Evolutionary conservation across 1,284 basidiomycete genomes (phyloP).

Genomic region (Coniferiporia weirii): DNA sequence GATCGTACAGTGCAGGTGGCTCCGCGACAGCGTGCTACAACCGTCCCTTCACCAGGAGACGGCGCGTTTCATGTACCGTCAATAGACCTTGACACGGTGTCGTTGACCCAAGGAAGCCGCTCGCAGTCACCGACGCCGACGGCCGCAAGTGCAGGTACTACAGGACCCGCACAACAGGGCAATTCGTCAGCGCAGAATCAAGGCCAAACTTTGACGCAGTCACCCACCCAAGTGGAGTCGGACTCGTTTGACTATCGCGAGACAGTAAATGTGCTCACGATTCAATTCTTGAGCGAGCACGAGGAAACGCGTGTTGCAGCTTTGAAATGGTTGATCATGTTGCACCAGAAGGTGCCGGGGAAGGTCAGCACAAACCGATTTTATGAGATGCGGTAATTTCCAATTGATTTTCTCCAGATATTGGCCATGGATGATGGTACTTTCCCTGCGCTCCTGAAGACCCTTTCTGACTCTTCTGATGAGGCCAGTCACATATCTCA

Average conservation of each 20-base stretch:
- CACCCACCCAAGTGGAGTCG: constrained; percentile 35
- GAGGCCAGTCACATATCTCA: constrained; percentile 49
- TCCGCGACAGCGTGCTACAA: constrained; percentile 36
- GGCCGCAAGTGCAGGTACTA: constrained; percentile 27
- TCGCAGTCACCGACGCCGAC: constrained; percentile 53
- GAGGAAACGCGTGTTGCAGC: constrained; percentile 95
- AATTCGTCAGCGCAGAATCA: constrained; percentile 20
- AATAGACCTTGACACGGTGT: not conserved
- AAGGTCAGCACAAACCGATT: constrained; percentile 52
- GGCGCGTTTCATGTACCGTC: not conserved
- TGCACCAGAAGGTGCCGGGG: constrained; percentile 95
- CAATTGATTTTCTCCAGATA: constrained; percentile 48
- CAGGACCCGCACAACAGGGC: constrained; percentile 24
- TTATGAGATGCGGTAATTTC: constrained; percentile 2
- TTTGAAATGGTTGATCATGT: constrained; percentile 97
- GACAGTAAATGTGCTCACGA: constrained; percentile 88
- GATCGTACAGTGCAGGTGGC: constrained; percentile 21
- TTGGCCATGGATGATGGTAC: constrained; percentile 95
- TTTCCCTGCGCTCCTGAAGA: constrained; percentile 93
- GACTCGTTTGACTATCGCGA: constrained; percentile 89
- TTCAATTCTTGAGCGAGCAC: constrained; percentile 94
- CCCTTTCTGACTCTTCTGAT: constrained; percentile 93
- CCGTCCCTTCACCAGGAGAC: constrained; percentile 13
- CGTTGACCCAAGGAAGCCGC: constrained; percentile 35
- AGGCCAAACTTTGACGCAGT: constrained; percentile 17